Base-by-base conservation (phyloP, 2,329 filamentous ascomycete species). In the Alternaria sp. region DNA sequence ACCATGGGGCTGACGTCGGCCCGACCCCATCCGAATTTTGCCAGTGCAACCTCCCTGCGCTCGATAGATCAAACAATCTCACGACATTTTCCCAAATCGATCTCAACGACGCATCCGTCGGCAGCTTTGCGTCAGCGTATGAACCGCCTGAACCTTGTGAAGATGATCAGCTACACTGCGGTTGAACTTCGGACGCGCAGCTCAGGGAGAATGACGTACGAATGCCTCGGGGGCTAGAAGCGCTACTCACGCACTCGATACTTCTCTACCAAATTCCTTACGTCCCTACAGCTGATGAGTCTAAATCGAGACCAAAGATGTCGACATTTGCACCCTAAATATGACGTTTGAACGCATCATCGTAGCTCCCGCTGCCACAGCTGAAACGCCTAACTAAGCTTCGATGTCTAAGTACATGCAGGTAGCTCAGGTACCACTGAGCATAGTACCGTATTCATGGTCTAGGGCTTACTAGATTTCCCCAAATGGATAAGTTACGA, bases 281-380 rank as follows among this genome's bases (percentile, higher is more conserved):
- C 43, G 20, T 56, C 30, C 28, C 4, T 39, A 5, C 39, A 32
- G 7, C 22, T 12, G 20, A 30, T 5, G 28, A 5, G 4, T 18
- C 24, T n/a, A 16, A 39, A 51, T 38, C 32, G 8, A 38, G 46
- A 36, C 47, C 39, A 16, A 34, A 30, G 11, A 26, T 1, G 20
- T 14, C 5, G 11, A 36, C 8, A 24, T 20, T 24, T 14, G 39
- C 52, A 28, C 20, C 41, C 36, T 39, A 9, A 7, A 12, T n/a
- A 57, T 60, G 53, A 60, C 57, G 53, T 56, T 7, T 28, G 24
- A 16, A 42, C 46, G 46, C 53, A 44, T 51, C 34, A 43, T 60
- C 18, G 7, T 24, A 20, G 44, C 30, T 42, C 41, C 44, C 30
- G 26, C 44, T 44, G 30, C 14, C 34, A 22, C 24, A 34, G 26